Base-by-base conservation (phyloP, 2,329 filamentous ascomycete genomes). In the Ophiosphaerella herpotricha region DNA sequence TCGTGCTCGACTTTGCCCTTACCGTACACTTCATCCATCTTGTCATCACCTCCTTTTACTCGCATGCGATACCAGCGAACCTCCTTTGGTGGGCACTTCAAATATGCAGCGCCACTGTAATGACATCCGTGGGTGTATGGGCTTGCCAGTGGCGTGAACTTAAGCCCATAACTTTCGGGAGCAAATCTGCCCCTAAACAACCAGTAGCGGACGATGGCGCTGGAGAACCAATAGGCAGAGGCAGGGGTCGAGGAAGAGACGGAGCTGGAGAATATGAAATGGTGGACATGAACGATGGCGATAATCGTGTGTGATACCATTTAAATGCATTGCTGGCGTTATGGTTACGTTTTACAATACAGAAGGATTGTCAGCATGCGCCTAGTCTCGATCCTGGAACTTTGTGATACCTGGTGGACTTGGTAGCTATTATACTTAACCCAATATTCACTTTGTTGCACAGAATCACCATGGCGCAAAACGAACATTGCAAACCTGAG, bases 1-100 rank as follows among this genome's bases (percentile, higher is more conserved):
- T 97, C 53, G 89, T 97, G 43, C 91, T 91, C 60, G 94, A 99
- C 75, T 99, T 97, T 72, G 90, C 91, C 29, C 78, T 97, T 21
- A 96, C 93, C 2, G 83, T 97, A 14, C 91, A 96, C 76, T 83
- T 89, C 71, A 78, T 96, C 36, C 90, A 96, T 71, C 82, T 96
- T 45, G 57, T 94, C 64, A 74, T 90, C 64, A 89, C 90, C 24
- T 87, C 86, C 16, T 72, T 96, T 31, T 96, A 96, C 74, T 87
- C 89, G 3, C 85, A 85, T 64, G 82, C 84, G 8, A 70, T 97
- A 24, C 94, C 94, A 1, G 80, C 82, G 8, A 87, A 93, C 71
- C 76, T 85, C 57, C 87, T 95, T 64, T 99, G 94, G 94, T 99
- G 94, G 93, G 78, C 76, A 2, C 72, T 89, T 1, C 86, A 89